Conservation (phyloP, 2,329 filamentous ascomycete species). For the Hypoxylon rubiginosum region DNA sequence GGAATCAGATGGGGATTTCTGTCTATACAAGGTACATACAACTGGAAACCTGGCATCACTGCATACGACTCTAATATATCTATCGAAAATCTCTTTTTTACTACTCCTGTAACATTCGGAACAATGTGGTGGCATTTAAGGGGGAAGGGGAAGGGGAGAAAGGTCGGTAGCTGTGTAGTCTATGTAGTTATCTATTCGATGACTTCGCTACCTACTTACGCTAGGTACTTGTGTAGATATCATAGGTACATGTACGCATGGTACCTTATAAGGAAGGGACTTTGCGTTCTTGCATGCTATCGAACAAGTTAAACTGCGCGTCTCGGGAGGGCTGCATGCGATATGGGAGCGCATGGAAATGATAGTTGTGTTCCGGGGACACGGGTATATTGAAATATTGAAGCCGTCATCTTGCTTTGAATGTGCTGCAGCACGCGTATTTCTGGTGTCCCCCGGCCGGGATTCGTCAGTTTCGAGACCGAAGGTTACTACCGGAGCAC, state of each 20-base stretch:
- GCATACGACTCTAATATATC: slow-evolving; percentile 34
- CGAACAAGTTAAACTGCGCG: slow-evolving; percentile 3
- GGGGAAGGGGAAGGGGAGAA: neutral
- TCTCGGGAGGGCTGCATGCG: slow-evolving; percentile 18
- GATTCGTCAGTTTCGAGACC: too few species aligned
- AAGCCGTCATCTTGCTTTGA: neutral
- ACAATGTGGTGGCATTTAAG: slow-evolving; percentile 8
- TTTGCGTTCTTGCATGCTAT: slow-evolving; percentile 20
- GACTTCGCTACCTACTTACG: slow-evolving; percentile 7
- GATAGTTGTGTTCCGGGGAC: too few species aligned
- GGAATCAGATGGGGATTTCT: slow-evolving; percentile 21
- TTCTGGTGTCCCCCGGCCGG: too few species aligned
- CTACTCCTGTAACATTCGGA: slow-evolving; percentile 15
- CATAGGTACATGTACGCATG: slow-evolving; percentile 9
- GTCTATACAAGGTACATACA: slow-evolving; percentile 13
- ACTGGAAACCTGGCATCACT: slow-evolving; percentile 28
- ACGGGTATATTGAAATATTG: neutral
- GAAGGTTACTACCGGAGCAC: too few species aligned
- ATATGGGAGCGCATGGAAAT: neutral
- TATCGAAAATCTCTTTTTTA: slow-evolving; percentile 19
- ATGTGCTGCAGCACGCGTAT: neutral
- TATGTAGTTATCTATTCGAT: slow-evolving; percentile 6
- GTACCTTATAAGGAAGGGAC: slow-evolving; percentile 14
- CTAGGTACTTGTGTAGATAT: too few species aligned
- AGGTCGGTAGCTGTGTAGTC: neutral